These are phyloP conservation scores for Phyllosticta capitalensis DNA, from an alignment of 2,329 filamentous ascomycete genomes.

Conservation along the genomic window DNA sequence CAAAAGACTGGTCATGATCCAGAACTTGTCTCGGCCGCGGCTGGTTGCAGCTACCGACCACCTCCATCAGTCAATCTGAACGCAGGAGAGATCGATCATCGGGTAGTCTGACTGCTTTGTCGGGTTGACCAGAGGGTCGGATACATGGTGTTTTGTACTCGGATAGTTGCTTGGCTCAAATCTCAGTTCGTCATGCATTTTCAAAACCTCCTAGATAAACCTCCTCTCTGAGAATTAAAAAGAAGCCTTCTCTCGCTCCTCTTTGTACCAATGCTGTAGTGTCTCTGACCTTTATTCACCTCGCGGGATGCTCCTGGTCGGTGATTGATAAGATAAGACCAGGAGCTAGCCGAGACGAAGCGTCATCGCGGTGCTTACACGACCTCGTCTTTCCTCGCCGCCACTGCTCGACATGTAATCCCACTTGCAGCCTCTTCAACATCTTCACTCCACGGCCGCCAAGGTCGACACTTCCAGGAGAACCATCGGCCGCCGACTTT, in stretches of 20 bases:
- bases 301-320: not conserved
- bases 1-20: not conserved
- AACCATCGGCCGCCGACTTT: not conserved
- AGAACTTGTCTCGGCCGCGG: not conserved
- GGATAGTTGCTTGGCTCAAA: too few relatives aligned
- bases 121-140: not conserved
- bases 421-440: not conserved
- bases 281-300: too few relatives aligned
- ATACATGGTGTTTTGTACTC: not conserved
- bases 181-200: too few relatives aligned
- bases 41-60: not conserved
- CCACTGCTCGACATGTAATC: conserved; percentile 6
- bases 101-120: too few relatives aligned
- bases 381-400: not conserved
- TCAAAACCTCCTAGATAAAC: too few relatives aligned
- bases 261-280: too few relatives aligned
- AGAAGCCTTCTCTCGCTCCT: too few relatives aligned
- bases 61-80: not conserved
- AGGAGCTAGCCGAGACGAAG: not conserved
- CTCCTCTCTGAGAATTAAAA: too few relatives aligned
- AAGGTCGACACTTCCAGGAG: not conserved
- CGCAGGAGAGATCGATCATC: not conserved
- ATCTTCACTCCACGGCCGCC: not conserved
- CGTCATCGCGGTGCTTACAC: not conserved
- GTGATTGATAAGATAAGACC: conserved; percentile 3